These are phyloP conservation scores for Nakaseomyces kungkrabaensis DNA, from an alignment of 1,139 yeast species.

Conservation along the genomic window DNA sequence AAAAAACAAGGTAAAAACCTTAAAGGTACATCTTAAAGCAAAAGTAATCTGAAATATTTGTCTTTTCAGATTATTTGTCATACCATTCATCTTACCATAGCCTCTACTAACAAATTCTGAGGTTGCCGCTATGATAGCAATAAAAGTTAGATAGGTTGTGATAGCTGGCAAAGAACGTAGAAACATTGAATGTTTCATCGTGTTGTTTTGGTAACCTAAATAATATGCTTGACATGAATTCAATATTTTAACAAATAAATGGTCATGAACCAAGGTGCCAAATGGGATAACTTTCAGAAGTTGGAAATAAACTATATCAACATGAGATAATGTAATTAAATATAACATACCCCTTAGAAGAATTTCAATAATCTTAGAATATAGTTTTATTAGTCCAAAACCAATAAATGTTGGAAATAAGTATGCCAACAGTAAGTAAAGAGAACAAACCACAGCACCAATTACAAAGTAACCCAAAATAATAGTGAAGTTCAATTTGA, in stretches of 20 bases:
- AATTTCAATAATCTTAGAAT: constrained; percentile 9
- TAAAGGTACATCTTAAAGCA: constrained; percentile 52
- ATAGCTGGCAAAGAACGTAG: constrained; percentile 34
- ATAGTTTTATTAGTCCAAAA: constrained; percentile 15
- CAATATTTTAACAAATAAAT: constrained; percentile 6
- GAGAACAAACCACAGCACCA: constrained; percentile 37
- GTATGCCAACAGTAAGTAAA: constrained; percentile 40
- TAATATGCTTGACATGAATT: constrained; percentile 9
- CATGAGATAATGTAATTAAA: constrained; percentile 7
- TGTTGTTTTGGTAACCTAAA: constrained; percentile 13
- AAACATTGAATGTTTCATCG: constrained; percentile 17
- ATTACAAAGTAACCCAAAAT: constrained; percentile 25
- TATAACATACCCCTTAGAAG: constrained; percentile 12
- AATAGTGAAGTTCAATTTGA: constrained; percentile 17
- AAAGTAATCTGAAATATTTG: constrained; percentile 42
- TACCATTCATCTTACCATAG: constrained; percentile 39
- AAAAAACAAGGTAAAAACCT: constrained; percentile 65
- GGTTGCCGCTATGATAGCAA: constrained; percentile 36
- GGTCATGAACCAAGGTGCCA: neutral
- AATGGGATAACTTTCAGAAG: constrained; percentile 7
- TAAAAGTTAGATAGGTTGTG: constrained; percentile 40
- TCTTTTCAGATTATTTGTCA: constrained; percentile 31
- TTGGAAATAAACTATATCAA: constrained; percentile 3
- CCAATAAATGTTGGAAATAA: constrained; percentile 49
- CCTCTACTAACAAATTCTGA: constrained; percentile 38